phyloP scores from a whole-genome alignment of 345 rosid genomes.

The Microthlaspi erraticum region DNA sequence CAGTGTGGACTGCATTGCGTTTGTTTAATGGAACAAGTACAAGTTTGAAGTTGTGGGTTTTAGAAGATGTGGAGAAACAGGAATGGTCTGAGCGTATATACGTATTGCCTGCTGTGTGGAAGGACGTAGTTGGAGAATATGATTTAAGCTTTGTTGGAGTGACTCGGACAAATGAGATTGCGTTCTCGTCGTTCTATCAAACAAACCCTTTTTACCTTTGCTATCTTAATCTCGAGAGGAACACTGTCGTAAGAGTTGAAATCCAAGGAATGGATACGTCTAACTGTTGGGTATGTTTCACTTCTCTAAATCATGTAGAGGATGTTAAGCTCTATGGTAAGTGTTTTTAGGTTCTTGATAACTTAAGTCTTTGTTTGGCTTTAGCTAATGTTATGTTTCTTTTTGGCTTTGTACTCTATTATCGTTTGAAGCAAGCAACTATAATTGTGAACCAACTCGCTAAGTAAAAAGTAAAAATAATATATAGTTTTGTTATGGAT shows the following conservation, averaged over 20 bases:
- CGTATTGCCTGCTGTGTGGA: background rate
- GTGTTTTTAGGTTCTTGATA: background rate
- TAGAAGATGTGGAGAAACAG: no score
- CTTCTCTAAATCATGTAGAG: background rate
- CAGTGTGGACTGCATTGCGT: no score
- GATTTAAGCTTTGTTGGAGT: background rate
- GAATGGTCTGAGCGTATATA: background rate
- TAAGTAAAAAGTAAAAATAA: no score
- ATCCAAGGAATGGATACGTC: background rate
- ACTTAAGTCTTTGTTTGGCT: background rate
- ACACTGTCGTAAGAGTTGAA: background rate
- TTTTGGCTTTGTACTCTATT: background rate
- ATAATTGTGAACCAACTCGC: no score
- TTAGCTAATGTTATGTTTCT: background rate
- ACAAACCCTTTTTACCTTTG: no score
- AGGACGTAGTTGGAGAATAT: background rate
- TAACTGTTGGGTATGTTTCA: fast-evolving
- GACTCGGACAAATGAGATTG: no score
- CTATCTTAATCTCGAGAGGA: background rate
- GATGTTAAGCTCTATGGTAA: background rate
- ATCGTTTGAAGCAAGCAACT: background rate
- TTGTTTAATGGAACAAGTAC: no score
- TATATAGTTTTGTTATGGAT: no score
- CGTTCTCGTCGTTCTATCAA: no score
- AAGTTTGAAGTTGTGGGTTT: no score